Conservation (phyloP, 257 asterid genomes). For the Ilex aquifolium region DNA sequence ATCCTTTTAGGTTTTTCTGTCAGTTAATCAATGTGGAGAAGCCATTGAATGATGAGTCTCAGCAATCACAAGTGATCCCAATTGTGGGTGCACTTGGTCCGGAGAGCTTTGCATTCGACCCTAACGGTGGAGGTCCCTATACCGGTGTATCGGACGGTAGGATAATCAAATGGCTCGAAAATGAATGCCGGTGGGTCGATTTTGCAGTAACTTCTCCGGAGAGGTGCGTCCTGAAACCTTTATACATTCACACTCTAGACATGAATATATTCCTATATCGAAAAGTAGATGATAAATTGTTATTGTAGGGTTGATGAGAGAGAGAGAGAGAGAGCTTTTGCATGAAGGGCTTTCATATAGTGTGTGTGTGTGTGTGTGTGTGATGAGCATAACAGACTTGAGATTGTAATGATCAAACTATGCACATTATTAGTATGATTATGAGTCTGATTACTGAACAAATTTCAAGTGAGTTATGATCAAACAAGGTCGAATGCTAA, state of each 20-base stretch:
- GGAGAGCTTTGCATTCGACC: constrained; percentile 52
- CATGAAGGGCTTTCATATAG: neutral
- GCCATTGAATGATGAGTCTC: neutral
- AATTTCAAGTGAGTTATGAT: no score
- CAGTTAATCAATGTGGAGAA: neutral
- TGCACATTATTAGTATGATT: no score
- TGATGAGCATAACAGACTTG: no score
- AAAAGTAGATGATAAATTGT: no score
- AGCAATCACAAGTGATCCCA: neutral
- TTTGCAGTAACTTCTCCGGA: constrained; percentile 55
- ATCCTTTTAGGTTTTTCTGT: neutral
- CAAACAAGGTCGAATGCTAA: no score
- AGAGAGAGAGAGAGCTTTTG: no score
- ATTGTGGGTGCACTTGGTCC: constrained; percentile 39
- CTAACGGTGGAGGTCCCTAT: constrained; percentile 52
- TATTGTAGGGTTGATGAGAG: no score
- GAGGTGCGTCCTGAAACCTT: constrained; percentile 23
- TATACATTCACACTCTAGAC: neutral
- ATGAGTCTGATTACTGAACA: no score
- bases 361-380: neutral
- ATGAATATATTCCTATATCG: neutral
- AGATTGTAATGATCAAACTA: no score
- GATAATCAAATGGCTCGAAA: constrained; percentile 47
- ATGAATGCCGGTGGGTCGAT: constrained; percentile 56
- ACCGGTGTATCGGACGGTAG: constrained; percentile 71